Base-by-base conservation (phyloP, 163 green algal species). In the Scenedesmus sp. region DNA sequence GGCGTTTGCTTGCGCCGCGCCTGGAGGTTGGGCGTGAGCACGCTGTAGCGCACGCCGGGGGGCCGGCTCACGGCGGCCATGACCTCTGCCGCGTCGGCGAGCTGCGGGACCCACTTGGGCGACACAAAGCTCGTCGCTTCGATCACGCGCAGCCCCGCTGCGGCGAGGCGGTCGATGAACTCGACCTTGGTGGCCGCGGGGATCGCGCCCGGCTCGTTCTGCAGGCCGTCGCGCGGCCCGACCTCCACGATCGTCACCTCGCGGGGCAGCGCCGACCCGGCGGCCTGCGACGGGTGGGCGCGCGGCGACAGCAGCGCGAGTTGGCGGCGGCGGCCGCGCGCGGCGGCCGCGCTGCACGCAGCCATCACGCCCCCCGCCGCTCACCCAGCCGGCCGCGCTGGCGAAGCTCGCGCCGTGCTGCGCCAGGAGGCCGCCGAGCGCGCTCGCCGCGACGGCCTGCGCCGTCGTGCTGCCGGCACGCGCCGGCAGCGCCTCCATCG, bases 91-190 rank as follows among this genome's bases (percentile, higher is more conserved):
- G 82, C 87, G 82, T 98, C 94, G 9, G 92, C 92, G 56, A 98
- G 84, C 85, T 98, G 94, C 0, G 93, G 94, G 47, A 98, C 92
- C 90, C 50, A 65, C 67, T 97, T 98, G 14, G 93, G 94, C 6
- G 87, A 94, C 28, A 98, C 95, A 84, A 98, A 98, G 67, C 78
- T 92, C 22, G 95, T 98, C 3, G 88, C 88, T 63, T 98, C 94
- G 0, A 97, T 82, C 2, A 66, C 57, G 26, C 45, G 13, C 26
- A 78, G 66, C 2, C 66, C 66, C n/a, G 45, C 56, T 24, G 33
- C 77, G 31, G 66, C 72, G 34, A 83, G 58, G 3, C 22, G 31
- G 47, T 71, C 47, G 70, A 78, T 77, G 56, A 74, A 74, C 13
- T 60, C 50, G 17, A 73, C 53, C 75, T 98, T 98, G 10, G 87